phyloP scores from a whole-genome alignment of 768 basidiomycete genomes.

The Hortiboletus campestris region DNA sequence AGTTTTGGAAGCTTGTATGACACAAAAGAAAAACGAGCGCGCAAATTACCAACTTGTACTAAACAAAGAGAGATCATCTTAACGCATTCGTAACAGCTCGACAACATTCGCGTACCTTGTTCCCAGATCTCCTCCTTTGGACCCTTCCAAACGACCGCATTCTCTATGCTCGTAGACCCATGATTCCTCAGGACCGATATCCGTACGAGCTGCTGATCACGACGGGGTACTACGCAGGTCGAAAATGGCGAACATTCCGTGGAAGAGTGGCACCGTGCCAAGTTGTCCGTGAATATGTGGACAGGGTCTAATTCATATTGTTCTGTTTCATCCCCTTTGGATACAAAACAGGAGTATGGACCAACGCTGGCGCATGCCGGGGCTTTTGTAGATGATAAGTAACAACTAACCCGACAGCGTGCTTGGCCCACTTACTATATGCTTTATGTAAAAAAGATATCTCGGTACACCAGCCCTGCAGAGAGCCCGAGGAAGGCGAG shows the following conservation, averaged over 20 bases:
- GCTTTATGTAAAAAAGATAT: constrained; percentile 31
- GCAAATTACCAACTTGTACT: constrained; percentile 55
- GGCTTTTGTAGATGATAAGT: constrained; percentile 3
- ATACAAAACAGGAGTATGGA: constrained; percentile 44
- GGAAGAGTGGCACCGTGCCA: constrained; percentile 41
- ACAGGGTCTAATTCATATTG: constrained; percentile 60
- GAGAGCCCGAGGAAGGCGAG: constrained; percentile 3
- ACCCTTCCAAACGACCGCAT: constrained; percentile 72
- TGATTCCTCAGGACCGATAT: constrained; percentile 39
- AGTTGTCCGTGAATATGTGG: constrained; percentile 39
- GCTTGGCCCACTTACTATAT: constrained; percentile 8
- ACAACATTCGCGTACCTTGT: constrained; percentile 46
- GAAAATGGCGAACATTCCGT: constrained; percentile 36
- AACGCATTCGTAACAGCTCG: not conserved
- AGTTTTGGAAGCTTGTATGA: constrained; percentile 24
- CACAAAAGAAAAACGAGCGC: constrained; percentile 34
- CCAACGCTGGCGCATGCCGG: constrained; percentile 4
- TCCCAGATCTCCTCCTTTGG: constrained; percentile 62
- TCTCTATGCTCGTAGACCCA: constrained; percentile 11
- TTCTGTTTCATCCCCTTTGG: constrained; percentile 24
- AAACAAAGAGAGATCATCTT: not conserved
- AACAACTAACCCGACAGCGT: not conserved
- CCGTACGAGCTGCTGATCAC: constrained; percentile 53
- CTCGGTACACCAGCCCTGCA: constrained; percentile 64
- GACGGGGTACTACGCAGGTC: constrained; percentile 54